Conservation (phyloP, 2,329 filamentous ascomycete species). For the Fusarium sp. region DNA sequence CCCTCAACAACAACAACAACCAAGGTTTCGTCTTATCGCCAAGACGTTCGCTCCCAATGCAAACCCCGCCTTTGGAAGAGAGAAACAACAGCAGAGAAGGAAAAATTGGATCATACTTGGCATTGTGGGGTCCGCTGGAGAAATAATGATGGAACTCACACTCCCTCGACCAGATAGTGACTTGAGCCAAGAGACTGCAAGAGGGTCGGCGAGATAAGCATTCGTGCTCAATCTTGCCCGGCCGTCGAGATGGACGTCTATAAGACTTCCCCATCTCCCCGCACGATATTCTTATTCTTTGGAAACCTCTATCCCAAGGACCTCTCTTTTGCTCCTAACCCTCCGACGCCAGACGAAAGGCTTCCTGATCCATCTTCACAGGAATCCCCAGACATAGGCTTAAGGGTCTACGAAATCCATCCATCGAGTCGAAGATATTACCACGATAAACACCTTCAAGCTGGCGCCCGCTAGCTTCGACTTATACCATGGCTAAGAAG, state of each 20-base stretch:
- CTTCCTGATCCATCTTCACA: conserved; percentile 40
- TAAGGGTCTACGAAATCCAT: conserved; percentile 24
- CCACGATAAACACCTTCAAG: conserved; percentile 17
- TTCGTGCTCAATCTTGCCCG: conserved; percentile 22
- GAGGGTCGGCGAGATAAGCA: conserved; percentile 39
- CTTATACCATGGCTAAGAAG: conserved; percentile 42
- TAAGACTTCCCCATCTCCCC: conserved; percentile 45
- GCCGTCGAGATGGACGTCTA: conserved; percentile 36
- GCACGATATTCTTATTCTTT: conserved; percentile 22
- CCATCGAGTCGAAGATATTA: conserved; percentile 20
- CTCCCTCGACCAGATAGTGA: conserved; percentile 35
- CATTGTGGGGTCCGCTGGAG: conserved; percentile 42
- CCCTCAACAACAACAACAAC: conserved; percentile 42
- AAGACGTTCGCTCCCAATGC: conserved; percentile 43
- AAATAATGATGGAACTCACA: conserved; percentile 23
- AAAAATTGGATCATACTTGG: conserved; percentile 47
- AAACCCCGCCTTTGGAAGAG: conserved; percentile 47
- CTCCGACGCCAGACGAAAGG: conserved; percentile 43
- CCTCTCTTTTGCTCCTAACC: conserved; percentile 33
- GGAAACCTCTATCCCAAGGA: conserved; percentile 31
- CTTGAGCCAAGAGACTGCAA: conserved; percentile 27
- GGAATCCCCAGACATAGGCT: conserved; percentile 44
- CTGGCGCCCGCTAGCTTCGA: conserved; percentile 36
- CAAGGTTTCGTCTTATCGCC: conserved; percentile 45
- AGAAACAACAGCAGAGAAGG: conserved; percentile 43